Conservation (phyloP, 2,329 filamentous ascomycete genomes). For the Paecilomyces sp. region DNA sequence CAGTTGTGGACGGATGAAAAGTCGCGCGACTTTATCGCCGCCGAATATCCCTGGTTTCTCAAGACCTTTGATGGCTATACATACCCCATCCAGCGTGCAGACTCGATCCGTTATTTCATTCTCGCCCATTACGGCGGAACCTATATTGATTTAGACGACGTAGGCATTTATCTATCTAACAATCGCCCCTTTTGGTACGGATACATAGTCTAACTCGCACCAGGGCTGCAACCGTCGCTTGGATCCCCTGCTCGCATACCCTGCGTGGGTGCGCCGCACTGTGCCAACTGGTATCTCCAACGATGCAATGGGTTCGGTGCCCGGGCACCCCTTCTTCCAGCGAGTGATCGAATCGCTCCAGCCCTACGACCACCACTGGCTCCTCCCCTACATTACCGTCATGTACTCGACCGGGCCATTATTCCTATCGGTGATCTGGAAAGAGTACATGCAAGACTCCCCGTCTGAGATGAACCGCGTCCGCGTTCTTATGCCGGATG, state of each 20-base stretch:
- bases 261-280: conserved; percentile 64
- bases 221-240: conserved; percentile 62
- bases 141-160: conserved; percentile 73
- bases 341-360: conserved; percentile 61
- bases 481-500: too few species aligned
- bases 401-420: too few species aligned
- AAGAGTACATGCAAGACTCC: too few species aligned
- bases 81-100: conserved; percentile 70
- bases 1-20: conserved; percentile 71
- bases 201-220: neutral
- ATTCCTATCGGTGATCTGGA: too few species aligned
- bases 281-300: conserved; percentile 73
- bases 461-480: too few species aligned
- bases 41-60: conserved; percentile 71
- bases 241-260: conserved; percentile 61
- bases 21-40: conserved; percentile 62
- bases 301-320: conserved; percentile 68
- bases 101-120: conserved; percentile 73
- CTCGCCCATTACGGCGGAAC: conserved; percentile 70
- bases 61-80: conserved; percentile 66
- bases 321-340: conserved; percentile 68
- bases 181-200: neutral
- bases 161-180: conserved; percentile 23
- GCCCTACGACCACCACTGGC: conserved; percentile 62
- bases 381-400: conserved; percentile 37